Evolutionary conservation across 306 rosid genomes (phyloP), one percentile per base, ranked within the genome.

Genomic region (Carpinus fangiana): DNA sequence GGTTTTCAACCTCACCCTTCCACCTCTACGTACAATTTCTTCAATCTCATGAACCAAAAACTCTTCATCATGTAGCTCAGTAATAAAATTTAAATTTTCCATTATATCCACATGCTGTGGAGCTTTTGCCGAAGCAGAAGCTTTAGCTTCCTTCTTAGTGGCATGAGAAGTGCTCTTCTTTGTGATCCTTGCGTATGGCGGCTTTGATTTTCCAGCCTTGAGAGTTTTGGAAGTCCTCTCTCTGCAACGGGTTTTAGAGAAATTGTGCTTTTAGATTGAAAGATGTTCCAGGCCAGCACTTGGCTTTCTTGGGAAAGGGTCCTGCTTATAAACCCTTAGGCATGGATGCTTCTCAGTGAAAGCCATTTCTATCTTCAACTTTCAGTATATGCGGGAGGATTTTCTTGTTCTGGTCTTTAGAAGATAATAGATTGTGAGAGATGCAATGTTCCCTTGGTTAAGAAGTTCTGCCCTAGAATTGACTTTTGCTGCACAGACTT

Each of bases 71-170:
- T 82, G 73, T 28, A 26, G 21, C 21, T 75, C 55, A 59, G 18
- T 55, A 61, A 79, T 86, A 74, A 61, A 81, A 57, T 51, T 51
- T 1, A 48, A 23, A 8, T 2, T 34, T 34, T 57, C 47, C 0
- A 51, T 48, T 17, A 75, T 73, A 60, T 34, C 73, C 43, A 0
- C 20, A 20, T 41, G 76, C 78, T 59, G 77, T 1, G 83, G 23
- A 81, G 53, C 73, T 20, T 56, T 79, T n/a, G 53, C 76, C 11
- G 83, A 72, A 23, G 72, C 7, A 23, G 75, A n/a, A 72, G 28
- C 48, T 64, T 38, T 17, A 70, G 61, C 45, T n/a, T 78, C 87
- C 80, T 82, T 90, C 84, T 82, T 89, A 36, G 62, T 8, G 17
- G 59, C 46, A 14, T 74, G 60, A 41, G 21, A 41, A 36, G 43